Percentiles rank a stretch among this genome's conserved stretches.
phyloP scores from a whole-genome alignment of 768 basidiomycete genomes.

The Brasilioporus rufonigricans region DNA sequence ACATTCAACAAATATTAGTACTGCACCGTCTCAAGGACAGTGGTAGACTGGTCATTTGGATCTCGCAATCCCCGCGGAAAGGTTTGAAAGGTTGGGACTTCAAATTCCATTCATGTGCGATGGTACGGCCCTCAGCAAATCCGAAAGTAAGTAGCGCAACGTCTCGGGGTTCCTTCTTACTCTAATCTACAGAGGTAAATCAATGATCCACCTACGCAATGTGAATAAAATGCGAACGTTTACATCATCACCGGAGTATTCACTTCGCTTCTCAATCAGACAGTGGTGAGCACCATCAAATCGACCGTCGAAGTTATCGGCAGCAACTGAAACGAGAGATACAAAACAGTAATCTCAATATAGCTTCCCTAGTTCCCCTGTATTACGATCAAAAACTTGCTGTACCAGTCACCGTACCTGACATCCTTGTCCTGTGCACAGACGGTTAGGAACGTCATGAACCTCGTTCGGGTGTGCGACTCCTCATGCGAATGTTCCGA shows the following conservation, averaged over 20 bases:
- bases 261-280: not conserved
- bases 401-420: slow-evolving; percentile 4
- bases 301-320: not conserved
- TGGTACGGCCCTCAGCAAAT: not conserved
- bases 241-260: not conserved
- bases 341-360: not conserved
- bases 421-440: slow-evolving; percentile 1
- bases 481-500: slow-evolving; percentile 14
- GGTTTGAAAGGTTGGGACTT: not conserved
- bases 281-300: not conserved
- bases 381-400: not conserved
- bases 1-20: not conserved
- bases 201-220: not conserved
- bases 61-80: not conserved
- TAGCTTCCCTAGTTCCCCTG: not conserved
- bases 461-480: slow-evolving; percentile 19
- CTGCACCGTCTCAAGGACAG: not conserved
- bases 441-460: slow-evolving; percentile 2
- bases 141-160: not conserved
- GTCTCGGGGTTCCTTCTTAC: not conserved
- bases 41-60: not conserved
- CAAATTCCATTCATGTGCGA: not conserved
- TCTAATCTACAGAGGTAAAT: not conserved
- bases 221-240: not conserved
- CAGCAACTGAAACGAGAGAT: slow-evolving; percentile 1